A percentile compares a stretch with the other conserved stretches of the same genome.
Evolutionary conservation across 2,329 filamentous ascomycete genomes (phyloP).

Genomic region (Hyphodiscus sp.): DNA sequence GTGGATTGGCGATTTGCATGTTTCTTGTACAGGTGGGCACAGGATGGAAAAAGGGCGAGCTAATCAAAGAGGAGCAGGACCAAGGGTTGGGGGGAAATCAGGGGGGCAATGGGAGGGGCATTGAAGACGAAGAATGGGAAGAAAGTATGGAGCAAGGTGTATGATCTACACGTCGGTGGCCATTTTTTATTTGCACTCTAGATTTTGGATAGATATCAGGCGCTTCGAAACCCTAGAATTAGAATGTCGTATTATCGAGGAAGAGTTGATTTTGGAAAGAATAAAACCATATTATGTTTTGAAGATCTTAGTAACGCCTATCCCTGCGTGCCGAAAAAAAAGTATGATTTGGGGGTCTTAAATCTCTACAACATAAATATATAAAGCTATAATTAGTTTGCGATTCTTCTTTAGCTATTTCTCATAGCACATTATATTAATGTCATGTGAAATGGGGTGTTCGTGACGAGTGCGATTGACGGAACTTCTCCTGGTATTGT

Average conservation of each 20-base stretch:
- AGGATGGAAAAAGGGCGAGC: slow-evolving; percentile 40
- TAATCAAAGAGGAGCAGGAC: background rate
- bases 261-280: no score
- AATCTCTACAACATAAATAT: no score
- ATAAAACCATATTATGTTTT: no score
- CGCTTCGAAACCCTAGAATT: background rate
- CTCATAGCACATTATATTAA: no score
- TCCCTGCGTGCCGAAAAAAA: no score
- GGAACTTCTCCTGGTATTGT: no score
- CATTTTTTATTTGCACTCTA: background rate
- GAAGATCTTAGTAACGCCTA: no score
- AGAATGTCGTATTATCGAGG: background rate
- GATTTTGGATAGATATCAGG: background rate
- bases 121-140: slow-evolving; percentile 3
- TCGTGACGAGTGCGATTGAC: no score
- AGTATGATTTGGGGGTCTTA: no score
- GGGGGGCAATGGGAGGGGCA: slow-evolving; percentile 1
- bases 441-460: no score
- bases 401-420: no score
- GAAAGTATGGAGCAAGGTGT: slow-evolving; percentile 5
- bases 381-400: no score
- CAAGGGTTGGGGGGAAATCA: background rate
- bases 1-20: slow-evolving; percentile 41
- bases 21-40: slow-evolving; percentile 50
- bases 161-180: background rate